These are phyloP conservation scores for Kodamaea kaohsiungensis DNA, from an alignment of 805 yeast species.

Conservation along the genomic window DNA sequence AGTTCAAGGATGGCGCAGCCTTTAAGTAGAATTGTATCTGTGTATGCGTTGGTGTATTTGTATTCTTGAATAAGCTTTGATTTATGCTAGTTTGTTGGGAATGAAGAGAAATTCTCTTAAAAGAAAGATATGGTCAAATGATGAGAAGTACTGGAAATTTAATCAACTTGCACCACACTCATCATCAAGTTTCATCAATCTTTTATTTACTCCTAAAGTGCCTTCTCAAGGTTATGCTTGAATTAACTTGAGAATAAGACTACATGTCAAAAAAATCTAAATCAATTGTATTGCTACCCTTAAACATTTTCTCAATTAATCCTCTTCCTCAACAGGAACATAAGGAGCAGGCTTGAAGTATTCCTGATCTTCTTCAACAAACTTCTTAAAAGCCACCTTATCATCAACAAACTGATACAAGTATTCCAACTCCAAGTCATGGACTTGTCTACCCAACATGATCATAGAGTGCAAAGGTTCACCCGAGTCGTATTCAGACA, in stretches of 20 bases:
- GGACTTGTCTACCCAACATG: constrained; percentile 90
- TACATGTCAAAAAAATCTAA: too few relatives aligned
- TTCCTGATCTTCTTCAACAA: constrained; percentile 56
- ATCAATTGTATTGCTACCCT: background rate
- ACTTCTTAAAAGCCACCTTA: constrained; percentile 46
- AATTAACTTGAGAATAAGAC: too few relatives aligned
- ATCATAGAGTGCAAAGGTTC: constrained; percentile 92
- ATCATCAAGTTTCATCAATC: too few relatives aligned
- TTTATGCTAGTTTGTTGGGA: too few relatives aligned
- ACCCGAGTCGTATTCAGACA: constrained; percentile 85
- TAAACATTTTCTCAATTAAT: constrained; percentile 7
- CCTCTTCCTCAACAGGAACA: constrained; percentile 46
- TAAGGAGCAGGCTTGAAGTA: constrained; percentile 72
- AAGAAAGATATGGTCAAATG: too few relatives aligned
- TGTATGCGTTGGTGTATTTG: background rate
- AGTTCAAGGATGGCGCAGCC: background rate
- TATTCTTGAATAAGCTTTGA: too few relatives aligned
- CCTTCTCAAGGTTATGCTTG: too few relatives aligned
- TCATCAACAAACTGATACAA: constrained; percentile 74
- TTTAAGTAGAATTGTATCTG: background rate
- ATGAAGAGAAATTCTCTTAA: too few relatives aligned
- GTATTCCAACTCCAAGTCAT: constrained; percentile 88
- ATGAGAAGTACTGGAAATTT: too few relatives aligned
- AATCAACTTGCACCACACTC: too few relatives aligned
- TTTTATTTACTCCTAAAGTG: too few relatives aligned